Percentiles rank a stretch among this genome's conserved stretches.
These are phyloP conservation scores for Vishniacozyma victoriae DNA, from an alignment of 768 basidiomycete species.

Conservation along the genomic window DNA sequence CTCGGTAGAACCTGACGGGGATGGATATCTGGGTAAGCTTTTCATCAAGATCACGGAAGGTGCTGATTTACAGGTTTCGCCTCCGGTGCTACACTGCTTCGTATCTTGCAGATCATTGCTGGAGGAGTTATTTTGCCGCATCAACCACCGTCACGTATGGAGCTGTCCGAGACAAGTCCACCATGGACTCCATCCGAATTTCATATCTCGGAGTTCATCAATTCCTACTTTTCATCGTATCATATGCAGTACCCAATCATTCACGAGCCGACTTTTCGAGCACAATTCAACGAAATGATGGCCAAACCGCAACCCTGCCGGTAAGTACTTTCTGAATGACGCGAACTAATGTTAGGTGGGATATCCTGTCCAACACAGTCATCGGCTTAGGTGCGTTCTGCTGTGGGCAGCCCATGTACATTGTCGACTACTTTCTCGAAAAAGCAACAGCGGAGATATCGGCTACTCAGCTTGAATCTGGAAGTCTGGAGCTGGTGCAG, in stretches of 20 bases:
- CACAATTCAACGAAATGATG: slow-evolving; percentile 13
- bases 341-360: slow-evolving; percentile 10
- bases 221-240: slow-evolving; percentile 9
- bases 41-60: no score
- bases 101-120: slow-evolving; percentile 15
- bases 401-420: slow-evolving; percentile 3
- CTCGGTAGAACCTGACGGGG: slow-evolving; percentile 14
- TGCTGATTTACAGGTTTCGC: slow-evolving; percentile 9
- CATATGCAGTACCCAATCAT: slow-evolving; percentile 14
- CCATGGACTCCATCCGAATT: slow-evolving; percentile 1
- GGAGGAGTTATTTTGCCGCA: slow-evolving; percentile 5
- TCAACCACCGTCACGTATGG: not conserved
- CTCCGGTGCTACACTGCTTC: slow-evolving; percentile 12
- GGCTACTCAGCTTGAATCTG: slow-evolving; percentile 9
- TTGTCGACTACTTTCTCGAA: slow-evolving; percentile 11
- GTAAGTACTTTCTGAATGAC: slow-evolving; percentile 2
- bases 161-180: not conserved
- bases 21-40: slow-evolving; percentile 15
- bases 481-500: slow-evolving; percentile 9
- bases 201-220: slow-evolving; percentile 2
- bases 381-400: slow-evolving; percentile 13
- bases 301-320: slow-evolving; percentile 2
- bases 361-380: slow-evolving; percentile 7
- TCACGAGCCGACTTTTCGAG: slow-evolving; percentile 17
- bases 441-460: slow-evolving; percentile 2